Evolutionary conservation across 192 early-diverging fungal species (phyloP), one percentile per base, ranked within the genome.

Genomic region (Gonapodya sp.): DNA sequence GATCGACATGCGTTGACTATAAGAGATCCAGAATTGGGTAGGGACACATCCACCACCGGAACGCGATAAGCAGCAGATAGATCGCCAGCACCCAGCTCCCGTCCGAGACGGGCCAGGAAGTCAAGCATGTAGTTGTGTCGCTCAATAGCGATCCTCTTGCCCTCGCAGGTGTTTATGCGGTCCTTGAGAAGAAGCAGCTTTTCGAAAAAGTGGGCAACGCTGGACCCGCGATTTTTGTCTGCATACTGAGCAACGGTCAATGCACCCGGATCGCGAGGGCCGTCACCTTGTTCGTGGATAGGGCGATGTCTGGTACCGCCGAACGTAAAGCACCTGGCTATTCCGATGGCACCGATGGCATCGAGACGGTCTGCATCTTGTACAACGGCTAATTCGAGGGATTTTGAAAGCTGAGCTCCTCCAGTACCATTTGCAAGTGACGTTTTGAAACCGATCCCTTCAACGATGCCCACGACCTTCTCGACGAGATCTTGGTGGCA

Each of bases 91-190:
- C 46, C 46, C 8, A 77, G 75, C 83, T 94, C 93, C 33, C 86
- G 78, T 30, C 90, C 85, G 33, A 93, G 83, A 73, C 90, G 89
- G 18, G 82, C 35, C 14, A 93, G 84, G 81, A 92, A 93, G 1
- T 80, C 24, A 1, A 81, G 36, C 90, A 93, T 91, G 36, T 90
- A 87, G 31, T 83, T 81, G 73, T 92, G 87, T 1, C 93, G 85
- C 82, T 86, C 85, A 79, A 86, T 77, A 0, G 90, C 93, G 86
- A 92, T 88, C 74, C 82, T 79, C 64, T 84, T 79, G 0, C 88
- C 93, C 18, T 77, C 74, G 0, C 85, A 73, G 0, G 93, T 93
- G 82, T 91, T 88, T 91, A 93, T 91, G 89, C 90, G 91, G 31
- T 82, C 82, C 72, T 86, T 86, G 18, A 93, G 84, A 35, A 85